These are phyloP conservation scores for Aureobasidium sp. DNA, from an alignment of 2,329 filamentous ascomycete genomes.

Conservation along the genomic window DNA sequence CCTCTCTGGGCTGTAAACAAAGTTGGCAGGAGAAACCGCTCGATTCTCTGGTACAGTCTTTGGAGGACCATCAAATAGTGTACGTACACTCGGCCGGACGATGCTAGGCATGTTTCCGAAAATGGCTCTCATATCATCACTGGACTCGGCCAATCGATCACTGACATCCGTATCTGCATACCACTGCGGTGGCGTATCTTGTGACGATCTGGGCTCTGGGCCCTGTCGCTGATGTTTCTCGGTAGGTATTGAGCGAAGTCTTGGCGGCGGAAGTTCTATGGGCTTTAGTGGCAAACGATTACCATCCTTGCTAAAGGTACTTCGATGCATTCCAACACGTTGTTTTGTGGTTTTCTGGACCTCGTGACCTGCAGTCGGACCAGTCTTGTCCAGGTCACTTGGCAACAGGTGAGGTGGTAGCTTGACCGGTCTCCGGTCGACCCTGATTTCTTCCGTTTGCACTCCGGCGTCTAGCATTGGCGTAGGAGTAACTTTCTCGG, in stretches of 20 bases:
- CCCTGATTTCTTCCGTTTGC: slow-evolving; percentile 86
- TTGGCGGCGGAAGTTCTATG: slow-evolving; percentile 2
- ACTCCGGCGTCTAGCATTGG: slow-evolving; percentile 52
- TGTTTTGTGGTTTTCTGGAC: background rate
- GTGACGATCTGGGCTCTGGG: background rate
- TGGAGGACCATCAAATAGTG: slow-evolving; percentile 22
- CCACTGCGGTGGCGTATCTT: background rate
- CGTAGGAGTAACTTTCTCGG: slow-evolving; percentile 46
- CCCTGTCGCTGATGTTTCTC: background rate
- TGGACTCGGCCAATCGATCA: slow-evolving; percentile 21
- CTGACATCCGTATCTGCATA: slow-evolving; percentile 24
- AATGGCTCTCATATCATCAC: slow-evolving; percentile 23
- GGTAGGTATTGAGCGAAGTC: background rate
- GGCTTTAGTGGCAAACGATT: slow-evolving; percentile 7
- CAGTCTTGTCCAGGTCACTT: background rate
- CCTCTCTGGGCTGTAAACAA: background rate
- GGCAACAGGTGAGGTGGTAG: slow-evolving; percentile 70
- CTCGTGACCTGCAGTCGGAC: background rate
- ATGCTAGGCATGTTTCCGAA: slow-evolving; percentile 23
- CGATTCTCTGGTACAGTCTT: slow-evolving; percentile 30
- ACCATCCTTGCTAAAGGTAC: slow-evolving; percentile 14
- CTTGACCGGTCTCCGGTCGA: slow-evolving; percentile 68
- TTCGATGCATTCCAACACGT: background rate
- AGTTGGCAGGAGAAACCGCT: slow-evolving; percentile 28
- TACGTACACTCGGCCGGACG: background rate